Conservation (phyloP, 495 filamentous ascomycete genomes). For the Penicillium odoratum region DNA sequence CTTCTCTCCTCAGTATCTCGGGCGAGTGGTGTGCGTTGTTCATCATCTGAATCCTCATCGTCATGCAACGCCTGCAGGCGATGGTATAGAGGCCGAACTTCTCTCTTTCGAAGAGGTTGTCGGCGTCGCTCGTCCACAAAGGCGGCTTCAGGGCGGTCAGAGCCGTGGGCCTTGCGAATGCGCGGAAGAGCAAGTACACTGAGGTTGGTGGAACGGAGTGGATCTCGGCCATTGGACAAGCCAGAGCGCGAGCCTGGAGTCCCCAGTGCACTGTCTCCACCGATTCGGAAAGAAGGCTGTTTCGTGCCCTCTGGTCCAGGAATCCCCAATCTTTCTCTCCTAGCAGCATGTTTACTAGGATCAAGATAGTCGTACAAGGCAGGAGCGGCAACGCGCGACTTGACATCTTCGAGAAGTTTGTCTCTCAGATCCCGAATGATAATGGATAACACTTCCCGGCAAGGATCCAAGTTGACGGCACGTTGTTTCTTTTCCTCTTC, state of each 20-base stretch:
- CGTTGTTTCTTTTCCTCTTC: constrained; percentile 85
- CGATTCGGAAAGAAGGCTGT: constrained; percentile 48
- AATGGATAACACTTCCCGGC: constrained; percentile 73
- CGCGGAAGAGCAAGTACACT: constrained; percentile 68
- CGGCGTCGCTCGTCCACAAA: constrained; percentile 79
- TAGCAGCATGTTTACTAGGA: constrained; percentile 71
- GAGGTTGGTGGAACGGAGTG: constrained; percentile 33
- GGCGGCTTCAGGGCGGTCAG: constrained; percentile 61
- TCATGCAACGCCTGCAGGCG: constrained; percentile 56
- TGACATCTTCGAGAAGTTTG: constrained; percentile 82
- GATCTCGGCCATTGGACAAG: constrained; percentile 3
- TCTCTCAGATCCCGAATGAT: constrained; percentile 78
- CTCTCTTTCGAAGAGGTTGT: constrained; percentile 50
- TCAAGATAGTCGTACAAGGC: constrained; percentile 83
- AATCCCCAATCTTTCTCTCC: constrained; percentile 75
- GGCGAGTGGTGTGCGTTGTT: constrained; percentile 55
- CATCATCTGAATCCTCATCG: constrained; percentile 64
- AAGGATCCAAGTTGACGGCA: constrained; percentile 81
- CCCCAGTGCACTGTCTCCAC: constrained; percentile 54
- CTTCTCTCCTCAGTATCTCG: constrained; percentile 81
- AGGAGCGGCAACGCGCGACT: constrained; percentile 77
- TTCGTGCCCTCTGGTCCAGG: constrained; percentile 62
- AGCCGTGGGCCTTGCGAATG: constrained; percentile 64
- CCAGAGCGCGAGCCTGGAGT: constrained; percentile 67
- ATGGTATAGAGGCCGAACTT: constrained; percentile 58